A percentile compares a stretch with the other conserved stretches of the same genome.
phyloP scores from a whole-genome alignment of 345 rosid genomes.

The Eucalyptus melliodora region DNA sequence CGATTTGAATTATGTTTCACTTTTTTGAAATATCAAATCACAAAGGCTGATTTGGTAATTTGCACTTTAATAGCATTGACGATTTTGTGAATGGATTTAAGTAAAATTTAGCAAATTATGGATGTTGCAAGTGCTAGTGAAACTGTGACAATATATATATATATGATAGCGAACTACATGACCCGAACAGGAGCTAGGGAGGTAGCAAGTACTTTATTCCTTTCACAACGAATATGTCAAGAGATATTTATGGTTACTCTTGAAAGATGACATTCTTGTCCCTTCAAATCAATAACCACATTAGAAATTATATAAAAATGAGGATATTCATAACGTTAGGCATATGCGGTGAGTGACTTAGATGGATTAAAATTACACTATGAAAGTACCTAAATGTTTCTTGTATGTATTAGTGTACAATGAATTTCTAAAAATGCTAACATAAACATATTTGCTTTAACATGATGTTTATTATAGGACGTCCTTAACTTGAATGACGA shows the following conservation, averaged over 20 bases:
- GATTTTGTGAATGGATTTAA: neutral
- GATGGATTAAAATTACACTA: neutral
- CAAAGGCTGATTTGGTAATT: neutral
- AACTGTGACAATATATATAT: no score
- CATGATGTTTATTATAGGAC: neutral
- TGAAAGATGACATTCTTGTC: neutral
- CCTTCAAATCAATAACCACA: neutral
- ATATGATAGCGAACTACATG: no score
- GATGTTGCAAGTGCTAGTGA: neutral
- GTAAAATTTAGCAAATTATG: neutral
- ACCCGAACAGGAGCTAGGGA: no score
- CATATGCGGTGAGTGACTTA: no score
- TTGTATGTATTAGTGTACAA: neutral
- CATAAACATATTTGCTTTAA: neutral
- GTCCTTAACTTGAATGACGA: neutral
- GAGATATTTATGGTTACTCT: neutral
- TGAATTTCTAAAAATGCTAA: neutral
- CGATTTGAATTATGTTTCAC: neutral
- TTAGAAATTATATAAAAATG: neutral
- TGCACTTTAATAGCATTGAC: neutral
- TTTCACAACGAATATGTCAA: neutral
- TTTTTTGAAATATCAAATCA: neutral
- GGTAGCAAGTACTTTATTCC: neutral
- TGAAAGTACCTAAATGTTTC: neutral
- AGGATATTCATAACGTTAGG: neutral